Percentiles rank a stretch among this genome's conserved stretches.
Conservation (phyloP, 345 rosid genomes). For the Dimocarpus longan region DNA sequence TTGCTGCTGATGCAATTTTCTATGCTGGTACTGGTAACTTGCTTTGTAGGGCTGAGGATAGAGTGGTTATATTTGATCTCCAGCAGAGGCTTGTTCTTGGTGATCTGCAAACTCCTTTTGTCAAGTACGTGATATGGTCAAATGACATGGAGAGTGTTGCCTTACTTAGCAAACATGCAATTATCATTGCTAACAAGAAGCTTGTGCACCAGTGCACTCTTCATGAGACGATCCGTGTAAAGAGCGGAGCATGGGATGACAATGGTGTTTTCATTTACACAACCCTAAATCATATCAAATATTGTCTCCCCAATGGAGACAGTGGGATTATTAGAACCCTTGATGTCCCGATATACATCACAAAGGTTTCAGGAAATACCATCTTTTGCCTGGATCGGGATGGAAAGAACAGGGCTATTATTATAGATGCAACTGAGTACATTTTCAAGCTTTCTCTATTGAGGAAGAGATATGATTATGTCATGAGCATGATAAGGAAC, state of each 20-base stretch:
- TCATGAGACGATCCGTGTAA: slow-evolving; percentile 91
- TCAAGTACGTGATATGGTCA: slow-evolving; percentile 89
- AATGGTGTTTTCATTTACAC: slow-evolving; percentile 91
- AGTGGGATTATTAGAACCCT: slow-evolving; percentile 84
- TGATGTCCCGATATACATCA: slow-evolving; percentile 81
- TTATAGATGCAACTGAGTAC: slow-evolving; percentile 85
- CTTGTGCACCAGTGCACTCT: slow-evolving; percentile 84
- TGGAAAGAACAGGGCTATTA: slow-evolving; percentile 70
- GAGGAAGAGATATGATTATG: slow-evolving; percentile 83
- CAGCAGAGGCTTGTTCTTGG: slow-evolving; percentile 88
- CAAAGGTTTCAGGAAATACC: slow-evolving; percentile 68
- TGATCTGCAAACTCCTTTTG: slow-evolving; percentile 77
- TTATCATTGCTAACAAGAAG: slow-evolving; percentile 78
- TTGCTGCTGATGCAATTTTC: slow-evolving; percentile 77
- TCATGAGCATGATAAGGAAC: slow-evolving; percentile 93
- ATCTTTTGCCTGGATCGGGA: slow-evolving; percentile 87
- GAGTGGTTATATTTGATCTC: slow-evolving; percentile 82
- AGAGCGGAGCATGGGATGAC: slow-evolving; percentile 97
- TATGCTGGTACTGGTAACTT: slow-evolving; percentile 93
- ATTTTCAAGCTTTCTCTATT: slow-evolving; percentile 80
- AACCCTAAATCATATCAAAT: slow-evolving; percentile 85
- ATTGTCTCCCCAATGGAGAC: slow-evolving; percentile 94
- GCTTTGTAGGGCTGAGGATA: slow-evolving; percentile 86
- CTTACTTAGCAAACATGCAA: slow-evolving; percentile 91
- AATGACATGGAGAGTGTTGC: slow-evolving; percentile 93